Base-by-base conservation (phyloP, 2,329 filamentous ascomycete species). In the Colletotrichum lupini region DNA sequence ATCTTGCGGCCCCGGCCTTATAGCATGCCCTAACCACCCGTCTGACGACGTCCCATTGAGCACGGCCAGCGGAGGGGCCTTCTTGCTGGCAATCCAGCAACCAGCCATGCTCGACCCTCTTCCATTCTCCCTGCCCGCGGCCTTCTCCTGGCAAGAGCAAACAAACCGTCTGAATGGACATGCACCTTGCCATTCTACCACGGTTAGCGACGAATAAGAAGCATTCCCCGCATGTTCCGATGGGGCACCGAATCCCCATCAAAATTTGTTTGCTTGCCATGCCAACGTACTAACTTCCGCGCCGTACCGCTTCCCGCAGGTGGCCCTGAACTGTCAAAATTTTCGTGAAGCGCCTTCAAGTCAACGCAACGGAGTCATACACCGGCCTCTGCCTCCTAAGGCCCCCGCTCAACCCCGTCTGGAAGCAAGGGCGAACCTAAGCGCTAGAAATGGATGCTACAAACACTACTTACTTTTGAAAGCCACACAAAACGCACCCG, bases 221-320 rank as follows among this genome's bases (percentile, higher is more conserved):
- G 16, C 46, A 56, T 70, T 57, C 56, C 52, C 49, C 61, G 37
- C 59, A 63, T 53, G 59, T 65, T 14, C 46, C 14, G 55, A 73
- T 66, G 67, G 60, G 67, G 67, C 60, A 19, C 55, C 28, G 56
- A 56, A 56, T 37, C 56, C 28, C 60, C 55, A 30, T 66, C 61
- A 24, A 73, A 71, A 52, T 49, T 71, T 65, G 67, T 73, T 73
- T 73, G 67, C 67, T 71, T 71, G 71, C 60, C 71, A 71, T 42
- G 46, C 63, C 67, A 35, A 55, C 66, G 55, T 72, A 71, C 61
- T 71, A 73, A 71, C 71, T 71, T 73, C 71, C 71, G 71, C 42
- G 71, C 71, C 71, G 71, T 73, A 73, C 71, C 71, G 71, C 71
- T 66, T 73, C 71, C 71, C 71, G 71, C 60, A 57, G 60, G 37